These are phyloP conservation scores for Leccinum fibrillosum DNA, from an alignment of 768 basidiomycete species.

Conservation along the genomic window DNA sequence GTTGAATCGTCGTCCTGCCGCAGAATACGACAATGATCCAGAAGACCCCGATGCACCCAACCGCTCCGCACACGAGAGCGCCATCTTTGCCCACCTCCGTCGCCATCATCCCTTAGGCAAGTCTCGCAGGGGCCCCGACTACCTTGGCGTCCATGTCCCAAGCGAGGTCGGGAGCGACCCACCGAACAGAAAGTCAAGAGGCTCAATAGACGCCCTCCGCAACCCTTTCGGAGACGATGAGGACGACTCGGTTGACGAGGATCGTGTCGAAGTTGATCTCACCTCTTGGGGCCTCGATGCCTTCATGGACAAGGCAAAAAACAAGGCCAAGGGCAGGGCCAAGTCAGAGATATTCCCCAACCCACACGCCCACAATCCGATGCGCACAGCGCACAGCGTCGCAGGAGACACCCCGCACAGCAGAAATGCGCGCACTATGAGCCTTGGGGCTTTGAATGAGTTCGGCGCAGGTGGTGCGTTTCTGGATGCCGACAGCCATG, in stretches of 20 bases:
- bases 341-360: conserved; percentile 42
- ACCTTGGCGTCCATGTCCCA: conserved; percentile 66
- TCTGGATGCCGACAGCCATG: conserved; percentile 38
- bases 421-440: conserved; percentile 58
- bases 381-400: conserved; percentile 43
- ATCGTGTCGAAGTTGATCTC: conserved; percentile 70
- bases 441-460: conserved; percentile 60
- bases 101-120: conserved; percentile 49
- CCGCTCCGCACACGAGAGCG: conserved; percentile 76
- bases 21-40: conserved; percentile 90
- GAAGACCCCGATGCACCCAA: conserved; percentile 58
- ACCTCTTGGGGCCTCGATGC: conserved; percentile 82
- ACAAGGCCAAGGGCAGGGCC: conserved; percentile 38
- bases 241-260: conserved; percentile 47
- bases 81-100: conserved; percentile 79
- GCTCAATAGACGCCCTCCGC: conserved; percentile 59
- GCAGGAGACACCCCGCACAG: conserved; percentile 38
- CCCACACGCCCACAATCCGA: conserved; percentile 35
- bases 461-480: conserved; percentile 48
- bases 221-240: conserved; percentile 69
- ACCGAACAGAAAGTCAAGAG: conserved; percentile 48
- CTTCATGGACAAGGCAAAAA: conserved; percentile 57
- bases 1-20: background rate
- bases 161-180: conserved; percentile 54
- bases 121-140: conserved; percentile 56